Evolutionary conservation across 2,329 filamentous ascomycete species (phyloP).

Genomic region (Mycogone perniciosa): DNA sequence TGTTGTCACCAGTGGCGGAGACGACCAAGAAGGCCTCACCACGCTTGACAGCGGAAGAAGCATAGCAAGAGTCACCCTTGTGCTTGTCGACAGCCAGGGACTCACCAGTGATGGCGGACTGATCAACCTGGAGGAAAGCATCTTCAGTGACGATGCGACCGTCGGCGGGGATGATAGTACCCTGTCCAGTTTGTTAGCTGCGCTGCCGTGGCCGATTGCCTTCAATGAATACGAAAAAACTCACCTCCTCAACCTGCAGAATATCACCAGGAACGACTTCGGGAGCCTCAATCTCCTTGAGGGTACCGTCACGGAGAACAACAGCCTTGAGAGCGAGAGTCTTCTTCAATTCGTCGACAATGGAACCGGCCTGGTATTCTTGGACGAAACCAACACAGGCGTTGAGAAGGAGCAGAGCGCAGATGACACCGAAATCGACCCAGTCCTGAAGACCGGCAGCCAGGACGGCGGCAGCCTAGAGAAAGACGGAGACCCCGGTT

Average conservation of each 20-base stretch:
- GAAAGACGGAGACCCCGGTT: constrained; percentile 17
- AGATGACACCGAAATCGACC: constrained; percentile 92
- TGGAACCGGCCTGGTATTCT: constrained; percentile 83
- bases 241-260: constrained; percentile 70
- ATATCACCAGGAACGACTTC: constrained; percentile 88
- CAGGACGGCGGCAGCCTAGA: constrained; percentile 64
- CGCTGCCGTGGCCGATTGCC: neutral
- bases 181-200: constrained; percentile 32
- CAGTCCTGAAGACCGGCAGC: constrained; percentile 81
- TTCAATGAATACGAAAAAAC: neutral
- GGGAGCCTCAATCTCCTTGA: constrained; percentile 73
- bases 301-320: constrained; percentile 70
- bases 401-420: constrained; percentile 75
- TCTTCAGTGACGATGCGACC: constrained; percentile 78
- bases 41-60: constrained; percentile 85
- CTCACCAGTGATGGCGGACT: constrained; percentile 87
- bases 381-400: constrained; percentile 81
- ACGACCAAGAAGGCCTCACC: constrained; percentile 79
- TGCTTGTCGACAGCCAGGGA: constrained; percentile 88
- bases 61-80: constrained; percentile 72
- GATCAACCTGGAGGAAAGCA: constrained; percentile 83
- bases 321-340: constrained; percentile 82
- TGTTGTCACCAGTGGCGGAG: constrained; percentile 80
- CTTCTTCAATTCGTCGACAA: constrained; percentile 87
- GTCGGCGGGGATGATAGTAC: constrained; percentile 86